Conservation (phyloP, 2,329 filamentous ascomycete genomes). For the Exserohilum turcica region DNA sequence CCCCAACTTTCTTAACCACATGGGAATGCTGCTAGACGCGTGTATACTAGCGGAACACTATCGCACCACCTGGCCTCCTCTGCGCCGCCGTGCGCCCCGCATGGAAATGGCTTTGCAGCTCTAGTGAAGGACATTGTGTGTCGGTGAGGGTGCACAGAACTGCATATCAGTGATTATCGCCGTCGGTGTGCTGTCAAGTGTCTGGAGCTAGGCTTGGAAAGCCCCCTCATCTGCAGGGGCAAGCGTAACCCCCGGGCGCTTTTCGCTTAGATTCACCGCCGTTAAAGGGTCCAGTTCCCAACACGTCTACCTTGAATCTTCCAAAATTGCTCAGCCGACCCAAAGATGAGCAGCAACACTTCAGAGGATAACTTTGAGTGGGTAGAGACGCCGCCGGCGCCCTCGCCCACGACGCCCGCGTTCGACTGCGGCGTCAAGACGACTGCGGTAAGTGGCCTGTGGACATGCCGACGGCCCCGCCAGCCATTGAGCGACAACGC, state of each 20-base stretch:
- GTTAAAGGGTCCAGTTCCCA: slow-evolving; percentile 35
- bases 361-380: slow-evolving; percentile 68
- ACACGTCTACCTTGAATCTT: slow-evolving; percentile 29
- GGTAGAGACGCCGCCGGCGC: slow-evolving; percentile 65
- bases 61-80: not conserved
- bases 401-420: slow-evolving; percentile 56
- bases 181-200: slow-evolving; percentile 9
- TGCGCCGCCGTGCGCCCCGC: not conserved
- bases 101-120: not conserved
- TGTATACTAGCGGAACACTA: not conserved
- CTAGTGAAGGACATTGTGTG: slow-evolving; percentile 1
- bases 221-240: slow-evolving; percentile 9
- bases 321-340: slow-evolving; percentile 41
- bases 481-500: slow-evolving; percentile 39
- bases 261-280: slow-evolving; percentile 41
- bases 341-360: slow-evolving; percentile 44
- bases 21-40: not conserved
- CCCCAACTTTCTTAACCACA: not conserved
- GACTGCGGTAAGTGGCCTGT: slow-evolving; percentile 58
- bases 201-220: slow-evolving; percentile 25
- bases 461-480: slow-evolving; percentile 20
- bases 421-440: slow-evolving; percentile 66
- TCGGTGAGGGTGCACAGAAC: slow-evolving; percentile 2
- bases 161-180: slow-evolving; percentile 2
- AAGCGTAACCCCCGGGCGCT: slow-evolving; percentile 19